Conservation (phyloP, 768 basidiomycete genomes). For the Mycena rebaudengoi region DNA sequence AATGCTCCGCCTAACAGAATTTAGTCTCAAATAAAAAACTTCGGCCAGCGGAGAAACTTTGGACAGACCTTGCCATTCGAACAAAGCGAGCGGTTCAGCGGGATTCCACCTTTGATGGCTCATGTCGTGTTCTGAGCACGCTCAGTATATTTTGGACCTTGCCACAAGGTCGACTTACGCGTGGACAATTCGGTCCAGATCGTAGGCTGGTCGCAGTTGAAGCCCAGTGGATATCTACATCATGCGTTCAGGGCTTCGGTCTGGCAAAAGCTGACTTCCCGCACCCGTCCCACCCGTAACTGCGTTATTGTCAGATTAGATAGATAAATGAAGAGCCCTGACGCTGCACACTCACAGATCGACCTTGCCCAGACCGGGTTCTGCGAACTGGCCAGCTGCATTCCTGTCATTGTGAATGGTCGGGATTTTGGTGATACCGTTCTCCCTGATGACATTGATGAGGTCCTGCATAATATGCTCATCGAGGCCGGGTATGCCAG, state of each 20-base stretch:
- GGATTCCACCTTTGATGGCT: constrained; percentile 44
- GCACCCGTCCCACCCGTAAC: constrained; percentile 54
- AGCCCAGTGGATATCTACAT: constrained; percentile 64
- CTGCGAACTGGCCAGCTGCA: constrained; percentile 39
- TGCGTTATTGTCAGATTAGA: too few relatives aligned
- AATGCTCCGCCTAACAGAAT: constrained; percentile 37
- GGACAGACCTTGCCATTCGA: constrained; percentile 45
- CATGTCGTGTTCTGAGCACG: constrained; percentile 39
- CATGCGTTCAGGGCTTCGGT: constrained; percentile 21
- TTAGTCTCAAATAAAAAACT: too few relatives aligned
- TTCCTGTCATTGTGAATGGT: constrained; percentile 46
- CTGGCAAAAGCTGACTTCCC: not conserved
- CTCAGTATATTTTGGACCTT: too few relatives aligned
- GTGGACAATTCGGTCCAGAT: constrained; percentile 56
- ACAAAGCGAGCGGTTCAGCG: constrained; percentile 46
- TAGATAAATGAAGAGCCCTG: too few relatives aligned
- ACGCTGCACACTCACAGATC: constrained; percentile 43
- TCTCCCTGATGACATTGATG: constrained; percentile 44
- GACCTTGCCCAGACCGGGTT: constrained; percentile 42
- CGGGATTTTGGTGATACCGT: constrained; percentile 47
- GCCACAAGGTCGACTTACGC: constrained; percentile 33
- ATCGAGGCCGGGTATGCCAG: constrained; percentile 41
- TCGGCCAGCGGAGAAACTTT: not conserved
- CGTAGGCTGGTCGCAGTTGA: constrained; percentile 69
- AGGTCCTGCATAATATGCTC: constrained; percentile 56